Conservation (phyloP, 1,284 basidiomycete genomes). For the Marasmius fiardii region DNA sequence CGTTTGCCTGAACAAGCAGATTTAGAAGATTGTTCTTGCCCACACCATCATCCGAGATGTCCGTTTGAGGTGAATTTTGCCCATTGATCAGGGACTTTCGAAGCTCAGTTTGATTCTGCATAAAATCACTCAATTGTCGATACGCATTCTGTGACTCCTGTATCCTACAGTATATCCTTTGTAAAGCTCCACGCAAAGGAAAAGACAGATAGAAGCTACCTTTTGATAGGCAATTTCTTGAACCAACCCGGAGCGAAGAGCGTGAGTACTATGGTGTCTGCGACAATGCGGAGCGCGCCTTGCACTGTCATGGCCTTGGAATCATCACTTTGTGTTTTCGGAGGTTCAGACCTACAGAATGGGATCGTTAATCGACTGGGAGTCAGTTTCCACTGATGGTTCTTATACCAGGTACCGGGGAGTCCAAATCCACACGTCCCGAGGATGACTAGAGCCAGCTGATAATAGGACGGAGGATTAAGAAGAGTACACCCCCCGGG, state of each 20-base stretch:
- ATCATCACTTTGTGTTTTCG: conserved; percentile 29
- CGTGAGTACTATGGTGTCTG: conserved; percentile 25
- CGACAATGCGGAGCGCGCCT: conserved; percentile 38
- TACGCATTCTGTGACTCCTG: conserved; percentile 19
- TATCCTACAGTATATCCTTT: conserved; percentile 14
- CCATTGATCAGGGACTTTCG: conserved; percentile 30
- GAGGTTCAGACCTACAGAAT: conserved; percentile 21
- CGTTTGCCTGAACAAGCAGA: conserved; percentile 47
- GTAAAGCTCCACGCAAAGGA: no score
- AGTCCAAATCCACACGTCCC: conserved; percentile 50
- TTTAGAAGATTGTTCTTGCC: conserved; percentile 40
- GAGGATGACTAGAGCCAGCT: conserved; percentile 48
- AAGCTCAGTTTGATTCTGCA: conserved; percentile 36
- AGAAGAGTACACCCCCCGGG: neutral
- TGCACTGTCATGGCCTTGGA: conserved; percentile 33
- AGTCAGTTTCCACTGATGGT: neutral
- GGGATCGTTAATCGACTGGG: no score
- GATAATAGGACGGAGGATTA: neutral
- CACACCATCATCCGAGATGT: conserved; percentile 1
- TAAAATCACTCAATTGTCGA: conserved; percentile 32
- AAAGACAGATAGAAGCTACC: conserved; percentile 22
- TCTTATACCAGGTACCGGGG: conserved; percentile 39
- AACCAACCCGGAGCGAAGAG: conserved; percentile 38
- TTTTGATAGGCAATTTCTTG: conserved; percentile 37
- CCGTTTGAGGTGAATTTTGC: neutral